A percentile compares a stretch with the other conserved stretches of the same genome.
Evolutionary conservation across 2,329 filamentous ascomycete species (phyloP).

Genomic region (Xylariaceae sp.): DNA sequence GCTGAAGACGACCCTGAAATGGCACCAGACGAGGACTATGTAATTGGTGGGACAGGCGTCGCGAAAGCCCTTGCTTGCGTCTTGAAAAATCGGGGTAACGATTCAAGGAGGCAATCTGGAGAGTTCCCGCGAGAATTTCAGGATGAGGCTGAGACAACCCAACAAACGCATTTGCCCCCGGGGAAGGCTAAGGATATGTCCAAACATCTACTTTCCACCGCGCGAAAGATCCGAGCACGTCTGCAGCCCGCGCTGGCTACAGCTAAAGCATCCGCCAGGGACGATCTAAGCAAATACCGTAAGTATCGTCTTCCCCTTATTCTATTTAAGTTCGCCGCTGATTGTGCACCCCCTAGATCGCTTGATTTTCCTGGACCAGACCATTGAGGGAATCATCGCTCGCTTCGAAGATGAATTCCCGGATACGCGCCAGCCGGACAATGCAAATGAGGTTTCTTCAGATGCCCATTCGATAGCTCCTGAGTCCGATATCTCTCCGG

Average conservation of each 20-base stretch:
- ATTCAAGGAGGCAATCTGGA: slow-evolving; percentile 51
- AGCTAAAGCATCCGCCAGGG: slow-evolving; percentile 62
- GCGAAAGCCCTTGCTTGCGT: slow-evolving; percentile 92
- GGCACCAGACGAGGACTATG: slow-evolving; percentile 87
- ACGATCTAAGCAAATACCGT: slow-evolving; percentile 71
- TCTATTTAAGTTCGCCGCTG: slow-evolving; percentile 22
- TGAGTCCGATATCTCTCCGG: slow-evolving; percentile 30
- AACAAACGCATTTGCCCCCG: slow-evolving; percentile 39
- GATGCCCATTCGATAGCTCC: slow-evolving; percentile 24
- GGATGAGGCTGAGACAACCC: slow-evolving; percentile 46
- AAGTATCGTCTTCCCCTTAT: slow-evolving; percentile 39
- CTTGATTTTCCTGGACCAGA: slow-evolving; percentile 81
- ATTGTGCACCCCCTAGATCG: slow-evolving; percentile 49
- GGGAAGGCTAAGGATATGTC: slow-evolving; percentile 87
- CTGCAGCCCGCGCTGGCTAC: slow-evolving; percentile 79
- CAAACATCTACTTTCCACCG: slow-evolving; percentile 80
- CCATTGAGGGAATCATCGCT: slow-evolving; percentile 84
- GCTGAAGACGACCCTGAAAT: slow-evolving; percentile 57
- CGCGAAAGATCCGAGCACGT: slow-evolving; percentile 79
- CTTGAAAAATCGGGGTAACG: slow-evolving; percentile 71
- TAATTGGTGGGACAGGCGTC: slow-evolving; percentile 91
- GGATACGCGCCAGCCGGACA: slow-evolving; percentile 61
- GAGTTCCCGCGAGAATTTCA: slow-evolving; percentile 52
- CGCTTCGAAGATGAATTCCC: slow-evolving; percentile 96
- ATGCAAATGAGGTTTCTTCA: slow-evolving; percentile 27